Base-by-base conservation (phyloP, 2,329 filamentous ascomycete species). In the Hypoxylon rubiginosum region DNA sequence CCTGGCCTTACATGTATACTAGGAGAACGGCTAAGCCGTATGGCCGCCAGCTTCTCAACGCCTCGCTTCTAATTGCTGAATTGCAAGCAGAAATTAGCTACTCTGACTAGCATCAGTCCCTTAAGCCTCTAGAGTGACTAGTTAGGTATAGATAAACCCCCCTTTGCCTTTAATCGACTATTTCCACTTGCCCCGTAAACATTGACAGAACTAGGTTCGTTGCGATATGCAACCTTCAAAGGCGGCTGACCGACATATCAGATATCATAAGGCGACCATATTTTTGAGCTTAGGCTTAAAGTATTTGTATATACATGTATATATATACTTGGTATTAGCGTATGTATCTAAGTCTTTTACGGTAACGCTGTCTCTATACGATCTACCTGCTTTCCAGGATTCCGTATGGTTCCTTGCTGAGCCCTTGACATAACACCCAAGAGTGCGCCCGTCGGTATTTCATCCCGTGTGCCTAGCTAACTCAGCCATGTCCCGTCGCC, bases 341-440 rank as follows among this genome's bases (percentile, higher is more conserved):
- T 45, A 28, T 17, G 3, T 54, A 64, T 63, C 34, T 64, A 56
- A 36, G 34, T 13, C 3, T 15, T 6, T 15, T 15, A 7, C 3
- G 13, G 30, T 36, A 3, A 15, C 24, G 7, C 7, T 6, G n/a
- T 13, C 49, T 9, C 28, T 26, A 46, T 17, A 30, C 21, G 19
- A 13, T 55, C 41, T n/a, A 19, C 15, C 15, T 17, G n/a, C 13
- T 34, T 55, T 46, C 19, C 39, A 30, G 60, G 41, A 58, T 54
- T 58, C 54, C 39, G 43, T 48, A 39, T 55, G 32, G 9, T 55
- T 50, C 10, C 32, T 28, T 19, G 39, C 39, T 19, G 4, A 17
- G 39, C n/a, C 6, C 15, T n/a, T 10, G 15, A 26, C 46, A 49
- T 30, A n/a, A 17, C 3, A 15, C n/a, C 4, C 15, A 43, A 43